Percentiles rank a stretch among this genome's conserved stretches.
Evolutionary conservation across 345 rosid species (phyloP).

Genomic region (Eutrema heterophyllum): DNA sequence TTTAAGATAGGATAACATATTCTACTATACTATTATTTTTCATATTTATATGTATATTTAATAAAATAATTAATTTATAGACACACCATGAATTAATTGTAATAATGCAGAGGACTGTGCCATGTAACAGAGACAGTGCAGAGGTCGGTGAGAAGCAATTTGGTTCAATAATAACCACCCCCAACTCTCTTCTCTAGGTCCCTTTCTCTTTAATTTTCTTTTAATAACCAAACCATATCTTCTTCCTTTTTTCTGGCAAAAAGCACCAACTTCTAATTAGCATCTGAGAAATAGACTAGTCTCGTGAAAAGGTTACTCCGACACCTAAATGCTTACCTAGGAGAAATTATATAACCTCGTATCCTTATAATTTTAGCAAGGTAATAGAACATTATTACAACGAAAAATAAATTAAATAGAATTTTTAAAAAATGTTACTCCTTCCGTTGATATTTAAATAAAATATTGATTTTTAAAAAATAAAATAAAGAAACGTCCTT

Average conservation of each 20-base stretch:
- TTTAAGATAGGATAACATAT: conserved; percentile 36
- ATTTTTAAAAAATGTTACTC: too few relatives aligned
- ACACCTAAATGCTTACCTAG: too few relatives aligned
- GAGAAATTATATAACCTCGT: too few relatives aligned
- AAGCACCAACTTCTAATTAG: too few relatives aligned
- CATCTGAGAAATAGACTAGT: too few relatives aligned
- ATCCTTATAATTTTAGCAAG: too few relatives aligned
- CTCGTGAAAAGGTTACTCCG: too few relatives aligned
- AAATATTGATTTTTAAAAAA: too few relatives aligned
- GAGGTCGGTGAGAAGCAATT: conserved; percentile 25
- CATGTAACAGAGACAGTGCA: conserved; percentile 27
- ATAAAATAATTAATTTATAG: conserved; percentile 15
- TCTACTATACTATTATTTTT: conserved; percentile 10
- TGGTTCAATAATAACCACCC: conserved; percentile 2
- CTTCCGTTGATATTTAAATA: too few relatives aligned
- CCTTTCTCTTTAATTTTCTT: conserved; percentile 1
- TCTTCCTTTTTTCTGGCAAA: neutral
- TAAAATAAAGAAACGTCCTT: too few relatives aligned
- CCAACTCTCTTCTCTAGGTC: conserved; percentile 26
- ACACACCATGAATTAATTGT: conserved; percentile 25
- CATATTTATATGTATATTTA: neutral
- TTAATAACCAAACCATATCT: neutral
- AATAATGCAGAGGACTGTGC: conserved; percentile 13
- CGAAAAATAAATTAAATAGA: too few relatives aligned
- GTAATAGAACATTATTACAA: too few relatives aligned